Percentiles rank a stretch among this genome's conserved stretches.
Conservation (phyloP, 2,329 filamentous ascomycete species). For the Cyclaneusma minus region DNA sequence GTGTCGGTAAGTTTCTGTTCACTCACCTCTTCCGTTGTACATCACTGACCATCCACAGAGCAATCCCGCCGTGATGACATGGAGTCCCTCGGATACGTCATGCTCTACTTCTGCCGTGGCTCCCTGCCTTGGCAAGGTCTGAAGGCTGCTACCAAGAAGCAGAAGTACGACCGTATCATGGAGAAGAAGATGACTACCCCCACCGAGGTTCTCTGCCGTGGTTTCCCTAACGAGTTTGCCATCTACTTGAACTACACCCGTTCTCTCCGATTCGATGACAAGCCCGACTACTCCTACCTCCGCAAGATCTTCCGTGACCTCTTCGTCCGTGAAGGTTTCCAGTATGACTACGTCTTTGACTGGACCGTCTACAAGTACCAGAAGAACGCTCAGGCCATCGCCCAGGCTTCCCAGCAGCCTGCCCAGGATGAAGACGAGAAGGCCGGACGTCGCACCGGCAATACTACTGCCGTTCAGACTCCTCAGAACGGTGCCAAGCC, state of each 20-base stretch:
- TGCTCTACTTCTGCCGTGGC: constrained; percentile 99
- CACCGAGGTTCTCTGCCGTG: constrained; percentile 94
- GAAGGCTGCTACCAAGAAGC: constrained; percentile 98
- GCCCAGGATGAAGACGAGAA: constrained; percentile 66
- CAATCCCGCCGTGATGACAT: constrained; percentile 99
- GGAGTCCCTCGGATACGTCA: constrained; percentile 97
- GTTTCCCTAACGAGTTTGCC: constrained; percentile 98
- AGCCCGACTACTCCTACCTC: constrained; percentile 98
- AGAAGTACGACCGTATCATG: constrained; percentile 99
- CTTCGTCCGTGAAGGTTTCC: constrained; percentile 97
- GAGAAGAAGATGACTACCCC: constrained; percentile 99
- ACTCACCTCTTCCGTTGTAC: neutral
- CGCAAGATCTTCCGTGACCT: constrained; percentile 99
- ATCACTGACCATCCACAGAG: constrained; percentile 37
- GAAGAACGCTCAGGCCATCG: constrained; percentile 95
- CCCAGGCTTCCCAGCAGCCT: constrained; percentile 54
- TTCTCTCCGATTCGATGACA: constrained; percentile 96
- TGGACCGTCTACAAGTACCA: constrained; percentile 99
- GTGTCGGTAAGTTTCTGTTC: constrained; percentile 51
- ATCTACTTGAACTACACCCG: constrained; percentile 99
- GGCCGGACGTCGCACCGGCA: constrained; percentile 50
- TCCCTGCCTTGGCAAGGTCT: constrained; percentile 97
- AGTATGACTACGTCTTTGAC: constrained; percentile 99
- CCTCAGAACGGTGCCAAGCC: constrained; percentile 47
- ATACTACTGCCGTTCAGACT: constrained; percentile 46